Conservation (phyloP, 2,329 filamentous ascomycete genomes). For the Alternaria sp. region DNA sequence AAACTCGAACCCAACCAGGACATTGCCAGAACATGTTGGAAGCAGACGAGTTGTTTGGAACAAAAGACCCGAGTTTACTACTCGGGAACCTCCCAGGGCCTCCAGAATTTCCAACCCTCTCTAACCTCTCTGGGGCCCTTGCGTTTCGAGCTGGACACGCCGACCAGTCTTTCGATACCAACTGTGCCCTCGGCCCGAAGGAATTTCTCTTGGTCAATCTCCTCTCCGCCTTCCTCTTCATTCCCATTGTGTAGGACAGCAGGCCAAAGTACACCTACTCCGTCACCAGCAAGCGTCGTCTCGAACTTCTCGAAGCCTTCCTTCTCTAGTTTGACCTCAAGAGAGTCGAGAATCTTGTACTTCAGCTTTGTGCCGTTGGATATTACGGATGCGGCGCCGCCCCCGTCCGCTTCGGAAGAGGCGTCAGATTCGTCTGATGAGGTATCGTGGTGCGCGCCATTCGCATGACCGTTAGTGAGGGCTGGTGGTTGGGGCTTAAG, state of each 20-base stretch:
- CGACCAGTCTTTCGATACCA: conserved; percentile 86
- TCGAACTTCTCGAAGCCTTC: conserved; percentile 82
- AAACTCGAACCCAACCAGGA: conserved; percentile 1
- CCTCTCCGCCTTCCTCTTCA: conserved; percentile 83
- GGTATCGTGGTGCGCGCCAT: conserved; percentile 27
- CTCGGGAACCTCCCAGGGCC: conserved; percentile 41
- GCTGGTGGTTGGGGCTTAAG: conserved; percentile 67
- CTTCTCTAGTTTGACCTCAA: conserved; percentile 66
- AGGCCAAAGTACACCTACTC: conserved; percentile 92
- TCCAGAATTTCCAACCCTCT: conserved; percentile 52
- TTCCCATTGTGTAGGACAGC: conserved; percentile 85
- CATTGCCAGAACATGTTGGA: neutral
- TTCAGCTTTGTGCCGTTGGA: conserved; percentile 43
- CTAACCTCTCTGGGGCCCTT: conserved; percentile 40
- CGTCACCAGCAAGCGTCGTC: conserved; percentile 89
- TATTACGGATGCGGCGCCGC: conserved; percentile 39
- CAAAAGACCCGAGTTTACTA: conserved; percentile 6
- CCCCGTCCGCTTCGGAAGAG: conserved; percentile 33
- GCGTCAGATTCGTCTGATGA: conserved; percentile 33
- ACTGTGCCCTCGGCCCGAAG: conserved; percentile 82
- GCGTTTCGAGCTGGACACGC: conserved; percentile 59
- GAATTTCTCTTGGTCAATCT: conserved; percentile 91
- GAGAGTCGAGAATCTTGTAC: conserved; percentile 57
- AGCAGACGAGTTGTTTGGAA: neutral
- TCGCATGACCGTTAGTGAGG: conserved; percentile 55